Conservation (phyloP, 2,329 filamentous ascomycete genomes). For the Lachnellula occidentalis region DNA sequence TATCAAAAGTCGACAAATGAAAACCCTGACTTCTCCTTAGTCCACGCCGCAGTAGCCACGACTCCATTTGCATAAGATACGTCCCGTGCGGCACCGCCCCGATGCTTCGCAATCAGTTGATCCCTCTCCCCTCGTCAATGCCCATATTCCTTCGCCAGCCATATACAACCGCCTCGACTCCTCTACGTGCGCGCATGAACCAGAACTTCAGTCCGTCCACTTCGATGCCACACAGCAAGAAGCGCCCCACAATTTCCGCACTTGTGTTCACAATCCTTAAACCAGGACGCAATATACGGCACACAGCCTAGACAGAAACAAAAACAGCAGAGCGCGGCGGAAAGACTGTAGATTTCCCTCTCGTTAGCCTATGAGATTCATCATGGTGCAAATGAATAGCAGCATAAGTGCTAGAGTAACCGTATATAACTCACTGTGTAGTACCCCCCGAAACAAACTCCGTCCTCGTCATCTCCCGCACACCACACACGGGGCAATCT, state of each 20-base stretch:
- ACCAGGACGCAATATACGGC: conserved; percentile 37
- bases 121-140: no score
- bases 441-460: conserved; percentile 17
- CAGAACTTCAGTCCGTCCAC: conserved; percentile 36
- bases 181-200: conserved; percentile 3
- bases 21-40: no score
- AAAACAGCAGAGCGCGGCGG: conserved; percentile 18
- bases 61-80: no score
- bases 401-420: no score
- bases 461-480: conserved; percentile 16
- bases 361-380: no score
- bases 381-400: background rate
- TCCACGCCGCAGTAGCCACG: no score
- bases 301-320: conserved; percentile 35
- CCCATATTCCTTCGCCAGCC: no score
- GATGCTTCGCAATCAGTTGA: no score
- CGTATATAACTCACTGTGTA: conserved; percentile 17
- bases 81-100: no score
- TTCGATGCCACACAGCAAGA: conserved; percentile 16
- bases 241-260: conserved; percentile 36
- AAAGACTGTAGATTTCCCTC: conserved; percentile 10
- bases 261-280: conserved; percentile 41
- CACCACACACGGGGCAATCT: conserved; percentile 22
- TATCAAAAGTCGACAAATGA: no score
- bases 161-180: no score